Evolutionary conservation across 192 early-diverging fungal genomes (phyloP).

Genomic region (Chytriomyces sp.): DNA sequence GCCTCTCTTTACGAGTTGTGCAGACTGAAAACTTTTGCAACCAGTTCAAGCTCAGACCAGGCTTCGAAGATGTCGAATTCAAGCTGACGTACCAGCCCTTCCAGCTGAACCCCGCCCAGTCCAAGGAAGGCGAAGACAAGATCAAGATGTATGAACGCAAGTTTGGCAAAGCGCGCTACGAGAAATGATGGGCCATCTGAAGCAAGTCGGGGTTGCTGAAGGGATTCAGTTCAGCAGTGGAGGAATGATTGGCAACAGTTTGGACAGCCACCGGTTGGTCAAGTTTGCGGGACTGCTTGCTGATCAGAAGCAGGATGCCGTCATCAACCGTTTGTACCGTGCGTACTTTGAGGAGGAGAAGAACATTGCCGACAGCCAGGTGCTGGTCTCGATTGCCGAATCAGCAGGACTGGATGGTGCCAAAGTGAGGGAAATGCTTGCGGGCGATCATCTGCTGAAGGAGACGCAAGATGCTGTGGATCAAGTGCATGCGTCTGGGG

Average conservation of each 20-base stretch:
- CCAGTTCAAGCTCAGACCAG: conserved; percentile 39
- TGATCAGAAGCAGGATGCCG: conserved; percentile 59
- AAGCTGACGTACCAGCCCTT: conserved; percentile 70
- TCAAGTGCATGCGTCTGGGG: conserved; percentile 47
- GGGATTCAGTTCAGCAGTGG: conserved; percentile 72
- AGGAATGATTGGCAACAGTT: conserved; percentile 63
- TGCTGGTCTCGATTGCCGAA: conserved; percentile 61
- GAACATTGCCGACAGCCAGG: conserved; percentile 67
- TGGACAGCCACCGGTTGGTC: conserved; percentile 72
- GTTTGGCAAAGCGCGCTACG: conserved; percentile 64
- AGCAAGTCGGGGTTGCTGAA: conserved; percentile 60
- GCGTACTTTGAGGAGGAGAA: conserved; percentile 76
- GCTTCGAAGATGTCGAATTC: conserved; percentile 59
- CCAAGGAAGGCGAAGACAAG: conserved; percentile 58
- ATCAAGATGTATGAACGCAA: conserved; percentile 62
- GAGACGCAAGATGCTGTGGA: conserved; percentile 57
- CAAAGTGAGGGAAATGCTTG: conserved; percentile 56
- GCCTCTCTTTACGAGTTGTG: neutral
- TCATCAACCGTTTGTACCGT: conserved; percentile 66
- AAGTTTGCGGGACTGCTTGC: conserved; percentile 50
- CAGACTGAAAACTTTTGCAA: neutral
- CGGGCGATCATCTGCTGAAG: conserved; percentile 58
- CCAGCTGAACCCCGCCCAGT: conserved; percentile 69
- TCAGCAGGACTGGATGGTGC: conserved; percentile 64
- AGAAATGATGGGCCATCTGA: conserved; percentile 62